Evolutionary conservation across 257 asterid species (phyloP).

Genomic region (Solanum megistacrolobum): DNA sequence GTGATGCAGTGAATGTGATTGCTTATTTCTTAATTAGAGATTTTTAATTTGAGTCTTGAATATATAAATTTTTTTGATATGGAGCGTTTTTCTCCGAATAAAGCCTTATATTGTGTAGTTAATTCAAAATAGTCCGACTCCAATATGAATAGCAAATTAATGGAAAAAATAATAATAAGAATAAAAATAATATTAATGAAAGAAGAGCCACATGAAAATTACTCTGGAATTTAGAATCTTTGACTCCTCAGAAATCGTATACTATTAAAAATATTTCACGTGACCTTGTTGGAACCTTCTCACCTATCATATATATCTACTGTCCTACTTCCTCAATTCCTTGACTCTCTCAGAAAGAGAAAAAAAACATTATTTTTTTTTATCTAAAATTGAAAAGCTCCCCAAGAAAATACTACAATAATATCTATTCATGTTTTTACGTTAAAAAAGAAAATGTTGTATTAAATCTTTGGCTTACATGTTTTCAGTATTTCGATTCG

Average conservation of each 20-base stretch:
- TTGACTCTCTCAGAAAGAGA: background rate
- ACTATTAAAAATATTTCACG: background rate
- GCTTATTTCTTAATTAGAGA: no score
- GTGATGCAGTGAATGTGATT: fast-evolving
- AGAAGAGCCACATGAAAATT: background rate
- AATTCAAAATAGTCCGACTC: fast-evolving
- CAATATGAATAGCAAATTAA: no score
- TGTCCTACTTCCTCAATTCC: background rate
- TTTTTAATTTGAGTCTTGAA: no score
- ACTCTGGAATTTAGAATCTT: background rate
- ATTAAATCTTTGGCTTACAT: background rate
- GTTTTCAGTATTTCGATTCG: background rate
- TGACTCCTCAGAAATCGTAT: background rate
- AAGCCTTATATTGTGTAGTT: background rate
- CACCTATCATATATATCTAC: background rate
- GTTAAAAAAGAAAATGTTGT: background rate
- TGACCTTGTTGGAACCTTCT: background rate
- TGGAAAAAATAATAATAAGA: background rate
- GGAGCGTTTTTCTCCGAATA: fast-evolving
- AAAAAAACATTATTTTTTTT: background rate
- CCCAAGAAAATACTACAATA: background rate
- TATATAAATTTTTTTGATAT: no score
- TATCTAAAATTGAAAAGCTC: background rate
- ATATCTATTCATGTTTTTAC: background rate
- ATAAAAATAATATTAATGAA: background rate